Evolutionary conservation across 176 grass and related monocot genomes (phyloP).

Genomic region (Rhynchospora tenuis): DNA sequence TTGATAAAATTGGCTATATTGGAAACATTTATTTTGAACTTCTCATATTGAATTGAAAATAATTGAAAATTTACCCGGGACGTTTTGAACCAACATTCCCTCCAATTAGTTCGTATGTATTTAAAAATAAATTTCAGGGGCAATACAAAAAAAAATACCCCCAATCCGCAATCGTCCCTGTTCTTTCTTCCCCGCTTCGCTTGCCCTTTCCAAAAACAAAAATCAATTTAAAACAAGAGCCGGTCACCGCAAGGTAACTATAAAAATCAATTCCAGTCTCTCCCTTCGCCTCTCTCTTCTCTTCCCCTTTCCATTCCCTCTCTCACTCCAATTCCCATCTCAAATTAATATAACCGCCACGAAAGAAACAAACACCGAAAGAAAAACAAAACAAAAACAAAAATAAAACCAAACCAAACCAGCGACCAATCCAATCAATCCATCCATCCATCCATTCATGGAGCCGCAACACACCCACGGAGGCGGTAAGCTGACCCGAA

Average conservation of each 20-base stretch:
- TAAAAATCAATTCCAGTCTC: constrained; percentile 20
- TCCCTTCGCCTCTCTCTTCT: background rate
- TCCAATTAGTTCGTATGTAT: too few species aligned
- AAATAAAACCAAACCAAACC: constrained; percentile 14
- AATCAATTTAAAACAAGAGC: background rate
- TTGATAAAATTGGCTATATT: background rate
- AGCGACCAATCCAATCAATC: constrained; percentile 13
- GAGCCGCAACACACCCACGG: constrained; percentile 20
- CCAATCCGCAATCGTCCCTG: background rate
- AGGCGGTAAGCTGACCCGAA: constrained; percentile 58
- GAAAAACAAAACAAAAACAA: constrained; percentile 3
- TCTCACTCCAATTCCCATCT: constrained; percentile 16
- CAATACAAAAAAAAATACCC: background rate
- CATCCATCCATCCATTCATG: constrained; percentile 11
- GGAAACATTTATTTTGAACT: too few species aligned
- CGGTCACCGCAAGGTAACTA: constrained; percentile 33
- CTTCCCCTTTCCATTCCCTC: background rate
- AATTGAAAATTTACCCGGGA: too few species aligned
- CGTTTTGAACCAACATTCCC: too few species aligned
- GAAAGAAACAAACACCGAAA: background rate
- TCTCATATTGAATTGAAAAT: too few species aligned
- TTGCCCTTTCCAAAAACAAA: background rate
- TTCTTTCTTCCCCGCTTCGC: background rate
- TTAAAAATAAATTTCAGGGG: too few species aligned
- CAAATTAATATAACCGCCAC: constrained; percentile 20